Evolutionary conservation across 2,329 filamentous ascomycete species (phyloP).

Genomic region (Cercospora beticola): DNA sequence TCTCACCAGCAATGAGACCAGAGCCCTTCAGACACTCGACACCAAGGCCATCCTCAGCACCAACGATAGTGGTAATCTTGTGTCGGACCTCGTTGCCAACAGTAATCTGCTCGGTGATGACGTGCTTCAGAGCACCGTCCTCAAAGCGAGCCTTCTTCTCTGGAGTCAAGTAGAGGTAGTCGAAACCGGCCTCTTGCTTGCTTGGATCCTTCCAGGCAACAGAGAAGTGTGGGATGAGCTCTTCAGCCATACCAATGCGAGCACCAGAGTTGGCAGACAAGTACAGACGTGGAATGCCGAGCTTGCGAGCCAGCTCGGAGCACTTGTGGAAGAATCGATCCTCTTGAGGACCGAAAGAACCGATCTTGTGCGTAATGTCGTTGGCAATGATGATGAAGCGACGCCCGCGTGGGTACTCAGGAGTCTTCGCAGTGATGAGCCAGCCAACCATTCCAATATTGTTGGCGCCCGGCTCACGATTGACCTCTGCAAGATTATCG

Average conservation of each 20-base stretch:
- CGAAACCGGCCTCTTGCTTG: conserved; percentile 86
- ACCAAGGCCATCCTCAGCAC: conserved; percentile 91
- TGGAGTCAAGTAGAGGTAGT: conserved; percentile 90
- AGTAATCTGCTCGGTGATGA: conserved; percentile 82
- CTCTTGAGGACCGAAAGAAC: conserved; percentile 93
- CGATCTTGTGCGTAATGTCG: conserved; percentile 99
- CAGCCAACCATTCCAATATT: conserved; percentile 97
- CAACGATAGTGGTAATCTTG: conserved; percentile 91
- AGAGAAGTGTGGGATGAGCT: conserved; percentile 94
- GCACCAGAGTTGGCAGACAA: conserved; percentile 98
- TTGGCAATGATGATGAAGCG: conserved; percentile 97
- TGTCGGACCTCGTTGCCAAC: conserved; percentile 88
- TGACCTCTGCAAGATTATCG: conserved; percentile 88
- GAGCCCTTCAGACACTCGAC: conserved; percentile 97
- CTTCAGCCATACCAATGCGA: conserved; percentile 92
- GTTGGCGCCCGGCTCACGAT: conserved; percentile 93
- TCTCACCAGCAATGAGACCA: conserved; percentile 96
- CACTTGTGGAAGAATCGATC: conserved; percentile 99
- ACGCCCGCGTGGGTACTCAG: conserved; percentile 89
- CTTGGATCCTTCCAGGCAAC: conserved; percentile 88
- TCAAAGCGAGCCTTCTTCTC: conserved; percentile 85
- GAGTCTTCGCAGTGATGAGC: conserved; percentile 91
- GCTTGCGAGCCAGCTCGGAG: conserved; percentile 88
- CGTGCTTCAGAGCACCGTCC: conserved; percentile 69
- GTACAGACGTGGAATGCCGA: conserved; percentile 96